Evolutionary conservation across 257 asterid genomes (phyloP).

Genomic region (Scutellaria galericulata): DNA sequence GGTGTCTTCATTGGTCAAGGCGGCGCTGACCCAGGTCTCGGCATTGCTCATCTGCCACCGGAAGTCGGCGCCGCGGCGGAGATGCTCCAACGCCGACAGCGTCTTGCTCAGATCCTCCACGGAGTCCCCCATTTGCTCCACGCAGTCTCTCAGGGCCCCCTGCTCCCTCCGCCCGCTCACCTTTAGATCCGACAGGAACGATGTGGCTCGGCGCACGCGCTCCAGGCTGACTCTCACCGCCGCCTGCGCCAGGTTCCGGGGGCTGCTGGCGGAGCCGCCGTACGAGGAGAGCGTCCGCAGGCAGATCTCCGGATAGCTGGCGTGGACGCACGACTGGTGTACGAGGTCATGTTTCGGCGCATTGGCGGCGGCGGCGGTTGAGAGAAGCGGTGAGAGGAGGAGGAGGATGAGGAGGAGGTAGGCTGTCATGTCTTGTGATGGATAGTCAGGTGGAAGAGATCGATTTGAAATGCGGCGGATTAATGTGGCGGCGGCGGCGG

Average conservation of each 20-base stretch:
- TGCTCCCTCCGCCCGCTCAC: conserved; percentile 49
- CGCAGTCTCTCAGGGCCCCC: conserved; percentile 71
- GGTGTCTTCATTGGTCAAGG: conserved; percentile 83
- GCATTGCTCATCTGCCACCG: conserved; percentile 92
- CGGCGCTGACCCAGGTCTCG: conserved; percentile 97
- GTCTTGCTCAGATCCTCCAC: conserved; percentile 70
- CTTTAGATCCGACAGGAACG: conserved; percentile 50
- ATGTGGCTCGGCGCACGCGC: conserved; percentile 50
- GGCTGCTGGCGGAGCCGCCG: conserved; percentile 68
- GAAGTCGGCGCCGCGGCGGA: conserved; percentile 64
- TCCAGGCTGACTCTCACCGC: conserved; percentile 74
- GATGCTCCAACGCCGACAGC: conserved; percentile 62
- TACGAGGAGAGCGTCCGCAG: conserved; percentile 73
- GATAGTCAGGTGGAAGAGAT: background rate
- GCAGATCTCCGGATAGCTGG: conserved; percentile 88
- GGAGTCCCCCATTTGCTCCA: conserved; percentile 71
- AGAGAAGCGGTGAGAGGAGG: conserved; percentile 31
- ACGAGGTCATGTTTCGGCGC: conserved; percentile 54
- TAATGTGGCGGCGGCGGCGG: conserved; percentile 20
- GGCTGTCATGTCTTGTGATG: conserved; percentile 15
- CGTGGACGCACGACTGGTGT: conserved; percentile 73
- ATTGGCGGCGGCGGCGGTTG: conserved; percentile 27
- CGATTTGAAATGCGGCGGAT: conserved; percentile 5
- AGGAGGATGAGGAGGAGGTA: conserved; percentile 36
- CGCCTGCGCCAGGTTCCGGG: conserved; percentile 69